These are phyloP conservation scores for Euphorbia schlechtendalii DNA, from an alignment of 441 rosid species.

Conservation along the genomic window DNA sequence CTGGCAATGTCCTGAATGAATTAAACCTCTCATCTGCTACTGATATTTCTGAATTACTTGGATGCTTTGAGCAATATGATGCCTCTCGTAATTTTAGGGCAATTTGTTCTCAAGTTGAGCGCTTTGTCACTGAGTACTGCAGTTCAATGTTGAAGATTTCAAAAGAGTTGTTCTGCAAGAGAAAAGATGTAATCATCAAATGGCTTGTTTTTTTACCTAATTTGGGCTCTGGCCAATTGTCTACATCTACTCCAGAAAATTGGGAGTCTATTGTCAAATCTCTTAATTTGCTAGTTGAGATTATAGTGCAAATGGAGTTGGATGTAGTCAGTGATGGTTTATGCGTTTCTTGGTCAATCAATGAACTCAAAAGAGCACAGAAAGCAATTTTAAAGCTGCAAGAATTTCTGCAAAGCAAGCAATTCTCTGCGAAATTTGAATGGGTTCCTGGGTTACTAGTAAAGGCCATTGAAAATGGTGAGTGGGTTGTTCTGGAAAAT, in stretches of 20 bases:
- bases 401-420: conserved; percentile 33
- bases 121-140: conserved; percentile 61
- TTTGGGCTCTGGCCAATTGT: conserved; percentile 34
- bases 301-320: conserved; percentile 43
- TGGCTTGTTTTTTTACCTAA: conserved; percentile 66
- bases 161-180: conserved; percentile 35
- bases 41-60: conserved; percentile 94
- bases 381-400: conserved; percentile 57
- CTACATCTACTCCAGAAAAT: conserved; percentile 30
- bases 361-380: conserved; percentile 45
- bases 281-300: conserved; percentile 46
- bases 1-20: conserved; percentile 77
- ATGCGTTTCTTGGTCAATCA: conserved; percentile 47
- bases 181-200: conserved; percentile 40
- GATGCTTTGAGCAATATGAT: conserved; percentile 96
- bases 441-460: conserved; percentile 89
- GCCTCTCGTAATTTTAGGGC: conserved; percentile 62
- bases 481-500: conserved; percentile 90
- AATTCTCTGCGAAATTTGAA: conserved; percentile 74
- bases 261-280: conserved; percentile 31
- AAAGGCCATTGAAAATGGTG: conserved; percentile 96
- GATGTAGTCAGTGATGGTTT: conserved; percentile 36
- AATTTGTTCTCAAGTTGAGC: conserved; percentile 58
- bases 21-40: conserved; percentile 87
- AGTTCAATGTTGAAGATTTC: conserved; percentile 47